Base-by-base conservation (phyloP, 1,284 basidiomycete species). In the Pseudozyma sp. region DNA sequence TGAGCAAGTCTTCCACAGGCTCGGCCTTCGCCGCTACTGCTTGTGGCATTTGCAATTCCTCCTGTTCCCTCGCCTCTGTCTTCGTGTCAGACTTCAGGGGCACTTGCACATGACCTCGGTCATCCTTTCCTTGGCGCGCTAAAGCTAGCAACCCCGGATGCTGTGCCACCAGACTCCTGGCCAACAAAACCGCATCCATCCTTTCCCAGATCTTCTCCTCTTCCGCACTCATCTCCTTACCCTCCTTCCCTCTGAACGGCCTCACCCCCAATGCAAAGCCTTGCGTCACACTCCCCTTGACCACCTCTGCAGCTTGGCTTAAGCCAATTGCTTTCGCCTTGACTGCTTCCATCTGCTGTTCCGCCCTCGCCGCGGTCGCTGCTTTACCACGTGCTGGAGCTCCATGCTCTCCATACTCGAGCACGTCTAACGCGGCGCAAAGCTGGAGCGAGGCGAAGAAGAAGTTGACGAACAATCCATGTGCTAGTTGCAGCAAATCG, bases 401-500 rank as follows among this genome's bases (percentile, higher is more conserved):
- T 16, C 47, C 52, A 14, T 49, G 19, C 19, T 59, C 55, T 5
- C 64, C 70, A 38, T 72, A 72, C 49, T 72, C 70, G 2, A 72
- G 40, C 51, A 67, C 70, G 25, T 70, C 67, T 13, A 75, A 49
- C 5, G 90, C 89, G 59, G 90, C 88, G 43, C 93, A 85, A 12
- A 89, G 89, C 39, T 90, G 88, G 16, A 89, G 89, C 18, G 93
- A 86, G 0, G 91, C 92, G 44, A 93, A 87, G 40, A 89, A 91
- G 55, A 90, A 78, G 79, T 92, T 90, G 70, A 92, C 85, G 82
- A 92, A 93, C 31, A 92, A 79, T 71, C 92, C 89, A 77, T 92
- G 93, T n/a, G 93, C 86, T 82, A 93, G 89, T 19, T 88, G 85
- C 69, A 92, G 88, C 80, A 93, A 90, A 76, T 94, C 92, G 82